Percentiles rank a stretch among this genome's conserved stretches.
Conservation (phyloP, 495 filamentous ascomycete species). For the Cercophora sp. region DNA sequence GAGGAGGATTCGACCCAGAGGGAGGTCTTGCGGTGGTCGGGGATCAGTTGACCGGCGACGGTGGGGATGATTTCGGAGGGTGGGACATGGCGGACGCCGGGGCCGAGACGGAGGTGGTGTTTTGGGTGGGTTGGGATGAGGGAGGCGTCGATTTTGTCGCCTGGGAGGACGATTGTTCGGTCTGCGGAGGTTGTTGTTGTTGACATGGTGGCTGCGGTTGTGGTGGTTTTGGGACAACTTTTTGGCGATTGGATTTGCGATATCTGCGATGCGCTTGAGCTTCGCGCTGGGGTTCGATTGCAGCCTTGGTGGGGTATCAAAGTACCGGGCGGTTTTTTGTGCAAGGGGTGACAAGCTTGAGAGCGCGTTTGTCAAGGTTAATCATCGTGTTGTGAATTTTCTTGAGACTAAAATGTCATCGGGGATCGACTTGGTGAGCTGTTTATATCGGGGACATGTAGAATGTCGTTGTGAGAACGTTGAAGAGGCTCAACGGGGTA, state of each 20-base stretch:
- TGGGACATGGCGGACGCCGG: conserved; percentile 72
- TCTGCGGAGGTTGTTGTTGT: conserved; percentile 43
- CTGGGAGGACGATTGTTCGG: conserved; percentile 65
- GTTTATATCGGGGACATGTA: too few relatives aligned
- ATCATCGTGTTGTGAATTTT: too few relatives aligned
- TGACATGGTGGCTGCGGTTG: not conserved
- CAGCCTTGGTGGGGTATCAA: not conserved
- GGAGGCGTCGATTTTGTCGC: conserved; percentile 64
- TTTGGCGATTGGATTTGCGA: too few relatives aligned
- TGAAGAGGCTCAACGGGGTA: not conserved
- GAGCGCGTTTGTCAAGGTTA: too few relatives aligned
- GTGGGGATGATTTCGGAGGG: conserved; percentile 68
- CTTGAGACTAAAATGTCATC: too few relatives aligned
- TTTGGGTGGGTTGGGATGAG: conserved; percentile 62
- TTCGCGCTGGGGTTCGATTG: too few relatives aligned
- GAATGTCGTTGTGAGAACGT: too few relatives aligned
- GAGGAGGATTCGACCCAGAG: conserved; percentile 70
- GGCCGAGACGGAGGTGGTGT: conserved; percentile 74
- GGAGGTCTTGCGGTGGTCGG: conserved; percentile 72
- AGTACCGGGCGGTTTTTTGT: not conserved
- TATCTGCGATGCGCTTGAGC: conserved; percentile 10
- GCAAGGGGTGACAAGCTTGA: too few relatives aligned
- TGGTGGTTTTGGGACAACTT: conserved; percentile 16
- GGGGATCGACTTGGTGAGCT: too few relatives aligned
- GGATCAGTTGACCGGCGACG: conserved; percentile 72